Evolutionary conservation across 108 stramenopile genomes (phyloP).

Genomic region (Discostella stelligeroides): DNA sequence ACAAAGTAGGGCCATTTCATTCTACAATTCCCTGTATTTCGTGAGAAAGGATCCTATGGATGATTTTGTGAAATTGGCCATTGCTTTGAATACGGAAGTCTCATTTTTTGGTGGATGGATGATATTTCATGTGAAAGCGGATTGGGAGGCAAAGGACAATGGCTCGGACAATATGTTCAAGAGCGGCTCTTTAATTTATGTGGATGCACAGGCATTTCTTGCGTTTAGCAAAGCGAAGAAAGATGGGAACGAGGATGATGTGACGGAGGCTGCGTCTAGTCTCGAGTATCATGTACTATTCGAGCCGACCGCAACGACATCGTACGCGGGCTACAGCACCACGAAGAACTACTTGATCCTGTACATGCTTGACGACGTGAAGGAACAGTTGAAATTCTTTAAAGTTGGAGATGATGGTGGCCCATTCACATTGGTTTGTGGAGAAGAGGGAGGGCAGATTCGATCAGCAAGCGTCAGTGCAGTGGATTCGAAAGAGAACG

Average conservation of each 20-base stretch:
- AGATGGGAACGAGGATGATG: slow-evolving; percentile 39
- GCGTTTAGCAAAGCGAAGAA: slow-evolving; percentile 56
- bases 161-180: slow-evolving; percentile 58
- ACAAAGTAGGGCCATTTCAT: slow-evolving; percentile 68
- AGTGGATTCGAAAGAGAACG: slow-evolving; percentile 64
- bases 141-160: slow-evolving; percentile 74
- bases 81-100: slow-evolving; percentile 71
- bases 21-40: slow-evolving; percentile 79
- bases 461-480: slow-evolving; percentile 60
- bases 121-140: slow-evolving; percentile 73
- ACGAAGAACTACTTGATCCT: slow-evolving; percentile 87
- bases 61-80: slow-evolving; percentile 68
- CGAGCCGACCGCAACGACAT: slow-evolving; percentile 74
- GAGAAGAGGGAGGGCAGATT: slow-evolving; percentile 67
- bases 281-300: slow-evolving; percentile 72
- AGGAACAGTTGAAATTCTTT: slow-evolving; percentile 77
- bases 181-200: slow-evolving; percentile 72
- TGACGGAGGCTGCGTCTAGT: slow-evolving; percentile 18
- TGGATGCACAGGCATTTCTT: slow-evolving; percentile 60
- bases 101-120: slow-evolving; percentile 65
- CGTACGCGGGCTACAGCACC: slow-evolving; percentile 65
- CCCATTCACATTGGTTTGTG: slow-evolving; percentile 55
- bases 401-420: slow-evolving; percentile 64
- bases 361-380: slow-evolving; percentile 81
- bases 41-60: slow-evolving; percentile 52